Conservation (phyloP, 257 asterid genomes). For the Salvia rosmarinus region DNA sequence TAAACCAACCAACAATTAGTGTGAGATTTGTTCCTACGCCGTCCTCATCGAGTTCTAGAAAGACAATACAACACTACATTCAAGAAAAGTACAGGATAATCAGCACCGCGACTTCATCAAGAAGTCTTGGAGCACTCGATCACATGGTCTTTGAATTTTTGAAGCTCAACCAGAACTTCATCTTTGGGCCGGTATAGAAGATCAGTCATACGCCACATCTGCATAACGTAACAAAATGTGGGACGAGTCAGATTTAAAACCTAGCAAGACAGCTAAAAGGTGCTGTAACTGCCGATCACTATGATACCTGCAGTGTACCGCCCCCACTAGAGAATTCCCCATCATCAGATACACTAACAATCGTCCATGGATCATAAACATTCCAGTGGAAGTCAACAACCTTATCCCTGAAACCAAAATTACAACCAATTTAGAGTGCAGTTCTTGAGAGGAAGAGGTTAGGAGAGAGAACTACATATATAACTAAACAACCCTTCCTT, state of each 20-base stretch:
- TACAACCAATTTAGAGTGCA: background rate
- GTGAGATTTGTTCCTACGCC: conserved; percentile 11
- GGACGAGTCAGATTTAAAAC: conserved; percentile 17
- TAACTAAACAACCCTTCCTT: background rate
- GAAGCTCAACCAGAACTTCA: conserved; percentile 82
- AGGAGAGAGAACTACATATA: background rate
- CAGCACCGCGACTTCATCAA: conserved; percentile 24
- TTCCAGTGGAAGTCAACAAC: conserved; percentile 98
- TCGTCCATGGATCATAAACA: conserved; percentile 86
- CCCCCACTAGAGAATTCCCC: conserved; percentile 88
- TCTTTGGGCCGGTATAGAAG: conserved; percentile 82
- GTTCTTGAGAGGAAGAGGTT: background rate
- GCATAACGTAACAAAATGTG: conserved; percentile 32
- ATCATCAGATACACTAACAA: conserved; percentile 91
- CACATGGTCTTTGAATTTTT: conserved; percentile 84
- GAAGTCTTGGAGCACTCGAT: conserved; percentile 69
- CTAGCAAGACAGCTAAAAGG: conserved; percentile 7
- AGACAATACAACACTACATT: conserved; percentile 25
- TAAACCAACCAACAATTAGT: conserved; percentile 28
- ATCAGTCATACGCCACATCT: conserved; percentile 98
- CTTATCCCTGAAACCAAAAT: conserved; percentile 67
- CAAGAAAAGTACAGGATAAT: background rate
- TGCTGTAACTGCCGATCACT: background rate
- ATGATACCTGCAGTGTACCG: conserved; percentile 91
- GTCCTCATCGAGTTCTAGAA: background rate